Conservation (phyloP, 2,329 filamentous ascomycete species). For the Aureobasidium lini region DNA sequence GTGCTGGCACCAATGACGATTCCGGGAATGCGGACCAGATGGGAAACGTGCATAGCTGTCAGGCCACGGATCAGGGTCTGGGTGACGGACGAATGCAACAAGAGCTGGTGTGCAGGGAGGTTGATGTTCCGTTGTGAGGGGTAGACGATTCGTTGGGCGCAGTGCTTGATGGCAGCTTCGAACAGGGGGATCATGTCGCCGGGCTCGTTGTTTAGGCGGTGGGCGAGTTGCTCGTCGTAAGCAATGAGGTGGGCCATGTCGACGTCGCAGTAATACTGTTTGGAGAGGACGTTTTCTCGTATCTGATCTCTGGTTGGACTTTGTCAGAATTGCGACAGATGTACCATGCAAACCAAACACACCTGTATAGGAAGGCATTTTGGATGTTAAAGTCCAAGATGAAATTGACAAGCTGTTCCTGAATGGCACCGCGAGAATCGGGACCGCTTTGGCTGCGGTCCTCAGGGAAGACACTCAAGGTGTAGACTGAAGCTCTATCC, state of each 20-base stretch:
- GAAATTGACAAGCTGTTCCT: constrained; percentile 78
- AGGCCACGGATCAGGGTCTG: constrained; percentile 90
- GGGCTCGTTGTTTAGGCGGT: constrained; percentile 81
- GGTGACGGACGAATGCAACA: constrained; percentile 85
- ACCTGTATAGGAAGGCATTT: constrained; percentile 70
- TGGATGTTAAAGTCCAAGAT: constrained; percentile 90
- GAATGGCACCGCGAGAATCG: constrained; percentile 48
- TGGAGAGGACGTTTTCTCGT: constrained; percentile 85
- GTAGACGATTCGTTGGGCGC: constrained; percentile 88
- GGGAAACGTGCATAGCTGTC: constrained; percentile 84
- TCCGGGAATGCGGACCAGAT: constrained; percentile 91
- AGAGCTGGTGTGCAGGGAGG: constrained; percentile 86
- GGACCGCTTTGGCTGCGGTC: constrained; percentile 24
- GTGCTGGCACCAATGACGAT: constrained; percentile 97
- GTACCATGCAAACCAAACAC: constrained; percentile 37
- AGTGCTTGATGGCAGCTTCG: constrained; percentile 80
- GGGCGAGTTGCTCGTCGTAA: constrained; percentile 90
- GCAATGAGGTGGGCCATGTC: constrained; percentile 93
- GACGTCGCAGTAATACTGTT: constrained; percentile 93
- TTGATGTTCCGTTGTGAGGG: constrained; percentile 60
- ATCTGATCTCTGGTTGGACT: constrained; percentile 70
- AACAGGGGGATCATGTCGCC: constrained; percentile 95
- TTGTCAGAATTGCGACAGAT: constrained; percentile 21
- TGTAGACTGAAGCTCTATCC: constrained; percentile 84
- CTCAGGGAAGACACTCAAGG: constrained; percentile 66